Evolutionary conservation across 2,329 filamentous ascomycete genomes (phyloP).

Genomic region (Magnaporthiopsis rhizophila): DNA sequence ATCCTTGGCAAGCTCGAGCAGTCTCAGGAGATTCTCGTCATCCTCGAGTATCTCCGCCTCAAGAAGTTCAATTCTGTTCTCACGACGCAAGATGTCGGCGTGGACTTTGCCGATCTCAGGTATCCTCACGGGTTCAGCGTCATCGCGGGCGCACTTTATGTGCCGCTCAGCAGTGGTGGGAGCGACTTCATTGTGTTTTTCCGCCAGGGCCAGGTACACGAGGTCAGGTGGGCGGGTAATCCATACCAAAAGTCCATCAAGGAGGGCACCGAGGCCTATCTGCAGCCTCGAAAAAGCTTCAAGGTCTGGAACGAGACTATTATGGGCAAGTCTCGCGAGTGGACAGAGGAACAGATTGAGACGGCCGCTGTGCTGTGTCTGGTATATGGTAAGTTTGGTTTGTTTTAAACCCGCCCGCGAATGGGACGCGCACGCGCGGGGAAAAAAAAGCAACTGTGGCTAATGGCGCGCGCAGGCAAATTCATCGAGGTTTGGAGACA

Average conservation of each 20-base stretch:
- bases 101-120: slow-evolving; percentile 73
- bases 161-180: slow-evolving; percentile 69
- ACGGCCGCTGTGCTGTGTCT: slow-evolving; percentile 81
- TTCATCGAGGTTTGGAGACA: slow-evolving; percentile 93
- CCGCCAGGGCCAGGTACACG: slow-evolving; percentile 64
- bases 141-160: slow-evolving; percentile 72
- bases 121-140: slow-evolving; percentile 73
- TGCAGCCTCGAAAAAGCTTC: slow-evolving; percentile 75
- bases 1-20: slow-evolving; percentile 68
- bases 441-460: too few species aligned
- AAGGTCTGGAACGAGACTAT: slow-evolving; percentile 75
- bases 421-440: too few species aligned
- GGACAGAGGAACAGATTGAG: slow-evolving; percentile 83
- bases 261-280: slow-evolving; percentile 62
- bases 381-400: slow-evolving; percentile 60
- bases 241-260: slow-evolving; percentile 73
- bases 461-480: slow-evolving; percentile 31
- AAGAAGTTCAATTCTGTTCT: slow-evolving; percentile 66
- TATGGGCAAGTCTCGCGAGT: slow-evolving; percentile 74
- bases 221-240: slow-evolving; percentile 81
- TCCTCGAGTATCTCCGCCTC: slow-evolving; percentile 78
- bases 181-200: slow-evolving; percentile 88
- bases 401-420: too few species aligned
- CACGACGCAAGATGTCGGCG: slow-evolving; percentile 65
- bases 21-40: slow-evolving; percentile 72